These are phyloP conservation scores for Leccinum solheimii DNA, from an alignment of 1,284 basidiomycete species.

Conservation along the genomic window DNA sequence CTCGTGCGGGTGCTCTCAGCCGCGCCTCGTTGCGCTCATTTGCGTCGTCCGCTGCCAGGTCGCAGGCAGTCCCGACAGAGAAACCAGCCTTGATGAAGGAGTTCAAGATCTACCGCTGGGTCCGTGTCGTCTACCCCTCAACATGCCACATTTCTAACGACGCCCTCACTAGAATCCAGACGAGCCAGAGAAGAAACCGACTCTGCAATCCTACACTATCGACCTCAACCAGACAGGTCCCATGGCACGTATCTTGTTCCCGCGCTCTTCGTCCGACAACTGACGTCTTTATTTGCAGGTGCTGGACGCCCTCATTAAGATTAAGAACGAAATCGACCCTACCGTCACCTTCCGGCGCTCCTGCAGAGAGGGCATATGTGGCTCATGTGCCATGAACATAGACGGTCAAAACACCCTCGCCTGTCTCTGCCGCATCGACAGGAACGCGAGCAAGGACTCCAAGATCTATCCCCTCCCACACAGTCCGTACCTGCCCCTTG, in stretches of 20 bases:
- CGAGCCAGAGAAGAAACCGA: conserved; percentile 89
- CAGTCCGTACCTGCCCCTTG: conserved; percentile 57
- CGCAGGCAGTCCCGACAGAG: conserved; percentile 43
- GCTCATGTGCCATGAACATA: conserved; percentile 99
- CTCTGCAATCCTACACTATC: conserved; percentile 88
- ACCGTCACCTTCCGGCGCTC: conserved; percentile 96
- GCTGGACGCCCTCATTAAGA: conserved; percentile 94
- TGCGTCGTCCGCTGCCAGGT: conserved; percentile 39
- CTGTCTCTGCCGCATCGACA: conserved; percentile 94
- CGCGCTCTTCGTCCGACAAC: background rate
- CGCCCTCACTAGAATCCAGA: conserved; percentile 79
- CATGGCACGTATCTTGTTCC: conserved; percentile 65
- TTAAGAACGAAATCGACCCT: conserved; percentile 98
- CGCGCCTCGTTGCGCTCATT: conserved; percentile 38
- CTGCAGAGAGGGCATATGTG: conserved; percentile 98
- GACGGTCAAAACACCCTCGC: conserved; percentile 98
- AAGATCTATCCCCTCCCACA: conserved; percentile 99
- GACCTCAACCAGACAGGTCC: conserved; percentile 96
- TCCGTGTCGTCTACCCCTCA: conserved; percentile 37
- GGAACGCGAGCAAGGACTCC: conserved; percentile 66
- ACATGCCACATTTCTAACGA: accelerated
- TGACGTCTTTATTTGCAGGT: conserved; percentile 44
- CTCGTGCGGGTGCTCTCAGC: conserved; percentile 5
- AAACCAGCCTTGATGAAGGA: conserved; percentile 68
- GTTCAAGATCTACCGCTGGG: conserved; percentile 98